Evolutionary conservation across 2,329 filamentous ascomycete genomes (phyloP).

Genomic region (Microdochium paspali): DNA sequence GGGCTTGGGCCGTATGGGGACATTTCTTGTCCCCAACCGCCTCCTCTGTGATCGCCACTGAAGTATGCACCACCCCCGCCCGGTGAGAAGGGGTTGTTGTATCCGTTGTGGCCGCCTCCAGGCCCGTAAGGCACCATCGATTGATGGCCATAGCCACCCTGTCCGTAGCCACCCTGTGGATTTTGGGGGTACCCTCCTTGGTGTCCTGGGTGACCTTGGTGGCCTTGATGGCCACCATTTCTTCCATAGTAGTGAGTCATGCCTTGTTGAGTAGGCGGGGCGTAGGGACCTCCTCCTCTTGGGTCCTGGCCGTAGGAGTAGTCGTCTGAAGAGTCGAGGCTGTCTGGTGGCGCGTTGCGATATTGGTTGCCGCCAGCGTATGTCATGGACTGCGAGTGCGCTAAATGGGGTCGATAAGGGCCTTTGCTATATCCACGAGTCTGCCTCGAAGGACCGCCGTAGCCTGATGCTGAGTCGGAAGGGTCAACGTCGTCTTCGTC

Average conservation of each 20-base stretch:
- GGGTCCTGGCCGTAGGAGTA: slow-evolving; percentile 32
- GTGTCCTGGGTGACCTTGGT: slow-evolving; percentile 18
- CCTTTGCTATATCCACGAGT: slow-evolving; percentile 6
- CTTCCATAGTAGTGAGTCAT: slow-evolving; percentile 19
- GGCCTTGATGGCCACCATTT: too few relatives aligned
- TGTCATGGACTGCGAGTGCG: slow-evolving; percentile 20
- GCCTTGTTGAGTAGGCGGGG: slow-evolving; percentile 9
- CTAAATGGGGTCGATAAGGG: slow-evolving; percentile 15
- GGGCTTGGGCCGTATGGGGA: slow-evolving; percentile 24
- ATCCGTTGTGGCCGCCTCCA: slow-evolving; percentile 6
- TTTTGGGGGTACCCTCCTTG: slow-evolving; percentile 35
- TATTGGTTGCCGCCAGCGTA: slow-evolving; percentile 11
- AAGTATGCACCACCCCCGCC: slow-evolving; percentile 30
- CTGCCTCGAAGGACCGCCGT: slow-evolving; percentile 13
- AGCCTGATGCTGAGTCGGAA: slow-evolving; percentile 47
- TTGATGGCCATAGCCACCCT: slow-evolving; percentile 23
- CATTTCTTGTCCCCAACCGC: slow-evolving; percentile 16
- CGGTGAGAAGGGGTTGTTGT: slow-evolving; percentile 21
- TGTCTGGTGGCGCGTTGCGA: slow-evolving; percentile 43
- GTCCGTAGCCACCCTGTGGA: slow-evolving; percentile 34
- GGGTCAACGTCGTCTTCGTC: slow-evolving; percentile 42
- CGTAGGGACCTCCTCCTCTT: slow-evolving; percentile 18
- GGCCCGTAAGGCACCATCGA: slow-evolving; percentile 37
- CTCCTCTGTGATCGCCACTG: slow-evolving; percentile 18
- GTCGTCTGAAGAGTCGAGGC: slow-evolving; percentile 57